Evolutionary conservation across 2,329 filamentous ascomycete genomes (phyloP).

Genomic region (Aotearoamyces nothofagi): DNA sequence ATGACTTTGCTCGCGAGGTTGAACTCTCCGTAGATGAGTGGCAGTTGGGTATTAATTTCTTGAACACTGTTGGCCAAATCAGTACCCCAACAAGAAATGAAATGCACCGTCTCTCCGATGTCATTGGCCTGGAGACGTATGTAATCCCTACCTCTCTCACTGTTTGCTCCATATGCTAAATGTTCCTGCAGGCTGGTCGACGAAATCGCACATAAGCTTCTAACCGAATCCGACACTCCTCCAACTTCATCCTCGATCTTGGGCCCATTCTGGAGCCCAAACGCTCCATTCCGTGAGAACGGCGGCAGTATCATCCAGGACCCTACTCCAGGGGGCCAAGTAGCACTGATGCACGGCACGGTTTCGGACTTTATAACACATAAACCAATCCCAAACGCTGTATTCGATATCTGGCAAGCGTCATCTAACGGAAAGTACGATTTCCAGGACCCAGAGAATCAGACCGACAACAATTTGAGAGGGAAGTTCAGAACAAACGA

Average conservation of each 20-base stretch:
- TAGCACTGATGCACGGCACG: conserved; percentile 53
- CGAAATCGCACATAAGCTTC: conserved; percentile 49
- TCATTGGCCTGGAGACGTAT: conserved; percentile 59
- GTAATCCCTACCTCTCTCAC: conserved; percentile 17
- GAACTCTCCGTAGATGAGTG: conserved; percentile 66
- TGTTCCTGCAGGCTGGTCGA: conserved; percentile 43
- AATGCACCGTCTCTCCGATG: conserved; percentile 56
- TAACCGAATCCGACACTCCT: conserved; percentile 42
- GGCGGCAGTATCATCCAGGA: conserved; percentile 53
- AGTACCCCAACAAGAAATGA: conserved; percentile 54
- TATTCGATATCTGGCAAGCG: conserved; percentile 58
- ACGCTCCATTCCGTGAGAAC: conserved; percentile 55
- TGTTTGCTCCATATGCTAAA: too few relatives aligned
- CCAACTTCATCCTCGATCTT: conserved; percentile 66
- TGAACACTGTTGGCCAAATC: conserved; percentile 60
- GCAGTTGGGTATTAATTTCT: conserved; percentile 58
- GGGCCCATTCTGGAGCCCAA: conserved; percentile 64
- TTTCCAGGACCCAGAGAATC: conserved; percentile 45
- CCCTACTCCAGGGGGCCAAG: conserved; percentile 39
- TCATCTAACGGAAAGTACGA: conserved; percentile 41
- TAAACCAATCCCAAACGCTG: conserved; percentile 48
- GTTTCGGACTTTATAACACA: conserved; percentile 50
- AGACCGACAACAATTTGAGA: conserved; percentile 41
- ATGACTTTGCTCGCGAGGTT: conserved; percentile 66
- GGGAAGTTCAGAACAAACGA: conserved; percentile 43